Percentiles rank a stretch among this genome's conserved stretches.
Conservation (phyloP, 2,329 filamentous ascomycete species). For the Talaromyces sp. region DNA sequence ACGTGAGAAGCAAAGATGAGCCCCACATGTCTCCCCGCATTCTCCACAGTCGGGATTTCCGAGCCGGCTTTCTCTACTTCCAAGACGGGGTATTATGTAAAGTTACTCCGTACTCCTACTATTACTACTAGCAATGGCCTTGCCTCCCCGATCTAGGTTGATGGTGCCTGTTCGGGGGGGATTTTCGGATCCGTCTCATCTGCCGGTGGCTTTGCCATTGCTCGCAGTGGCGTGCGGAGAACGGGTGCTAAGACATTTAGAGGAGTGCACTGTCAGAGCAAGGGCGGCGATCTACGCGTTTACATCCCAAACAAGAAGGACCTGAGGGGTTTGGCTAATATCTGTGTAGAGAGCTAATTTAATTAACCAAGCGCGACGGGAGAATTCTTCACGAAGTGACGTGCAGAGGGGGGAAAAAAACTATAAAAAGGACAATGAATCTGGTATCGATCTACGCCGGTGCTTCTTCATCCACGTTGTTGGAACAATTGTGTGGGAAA, state of each 20-base stretch:
- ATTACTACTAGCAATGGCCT: no score
- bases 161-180: not conserved
- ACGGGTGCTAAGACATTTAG: not conserved
- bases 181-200: not conserved
- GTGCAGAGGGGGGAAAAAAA: not conserved
- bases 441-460: not conserved
- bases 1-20: not conserved
- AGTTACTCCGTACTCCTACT: no score
- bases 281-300: not conserved
- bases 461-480: not conserved
- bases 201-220: not conserved
- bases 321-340: not conserved
- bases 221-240: not conserved
- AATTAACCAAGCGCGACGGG: not conserved
- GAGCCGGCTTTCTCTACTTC: not conserved
- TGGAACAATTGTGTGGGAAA: not conserved
- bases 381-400: not conserved
- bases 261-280: not conserved
- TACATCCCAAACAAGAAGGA: not conserved
- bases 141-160: not conserved
- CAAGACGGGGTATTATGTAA: no score
- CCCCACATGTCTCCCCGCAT: slow-evolving; percentile 1
- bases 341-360: not conserved
- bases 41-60: not conserved
- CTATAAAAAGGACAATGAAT: not conserved